Percentiles rank a stretch among this genome's conserved stretches.
Conservation (phyloP, 345 rosid genomes). For the Diplotaxis tenuifolia region DNA sequence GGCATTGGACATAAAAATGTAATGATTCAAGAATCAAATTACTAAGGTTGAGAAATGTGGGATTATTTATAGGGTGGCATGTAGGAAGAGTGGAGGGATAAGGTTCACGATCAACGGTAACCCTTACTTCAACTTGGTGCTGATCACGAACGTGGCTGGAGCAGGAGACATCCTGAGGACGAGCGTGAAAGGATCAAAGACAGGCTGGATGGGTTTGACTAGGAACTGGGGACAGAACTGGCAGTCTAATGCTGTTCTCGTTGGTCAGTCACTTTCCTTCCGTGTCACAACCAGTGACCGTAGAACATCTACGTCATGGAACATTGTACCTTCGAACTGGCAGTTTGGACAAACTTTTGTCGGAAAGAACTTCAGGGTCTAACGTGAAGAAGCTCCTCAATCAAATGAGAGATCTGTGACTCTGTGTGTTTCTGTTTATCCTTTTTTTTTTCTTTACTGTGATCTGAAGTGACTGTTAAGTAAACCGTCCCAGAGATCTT, state of each 20-base stretch:
- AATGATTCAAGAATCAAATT: neutral
- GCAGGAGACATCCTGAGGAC: slow-evolving; percentile 58
- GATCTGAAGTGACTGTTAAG: slow-evolving; percentile 22
- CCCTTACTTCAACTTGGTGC: slow-evolving; percentile 59
- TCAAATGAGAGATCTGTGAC: neutral
- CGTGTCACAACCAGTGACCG: slow-evolving; percentile 72
- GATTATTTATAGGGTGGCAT: slow-evolving; percentile 43
- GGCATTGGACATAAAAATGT: no score
- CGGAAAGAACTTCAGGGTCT: slow-evolving; percentile 72
- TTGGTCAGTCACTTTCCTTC: slow-evolving; percentile 70
- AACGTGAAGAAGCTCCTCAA: slow-evolving; percentile 13
- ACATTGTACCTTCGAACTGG: slow-evolving; percentile 63
- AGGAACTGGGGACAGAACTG: slow-evolving; percentile 79
- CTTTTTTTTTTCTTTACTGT: neutral
- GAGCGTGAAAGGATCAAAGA: slow-evolving; percentile 59
- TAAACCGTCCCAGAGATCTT: slow-evolving; percentile 23
- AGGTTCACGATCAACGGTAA: slow-evolving; percentile 63
- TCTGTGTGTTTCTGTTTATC: neutral
- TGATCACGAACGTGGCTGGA: slow-evolving; percentile 71
- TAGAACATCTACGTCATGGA: slow-evolving; percentile 71
- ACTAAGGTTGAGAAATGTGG: neutral
- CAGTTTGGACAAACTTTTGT: slow-evolving; percentile 75
- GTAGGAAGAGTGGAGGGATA: slow-evolving; percentile 61
- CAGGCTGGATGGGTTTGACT: slow-evolving; percentile 57
- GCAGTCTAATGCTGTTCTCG: slow-evolving; percentile 57